These are phyloP conservation scores for Ustilago lituana DNA, from an alignment of 1,284 basidiomycete species.

Conservation along the genomic window DNA sequence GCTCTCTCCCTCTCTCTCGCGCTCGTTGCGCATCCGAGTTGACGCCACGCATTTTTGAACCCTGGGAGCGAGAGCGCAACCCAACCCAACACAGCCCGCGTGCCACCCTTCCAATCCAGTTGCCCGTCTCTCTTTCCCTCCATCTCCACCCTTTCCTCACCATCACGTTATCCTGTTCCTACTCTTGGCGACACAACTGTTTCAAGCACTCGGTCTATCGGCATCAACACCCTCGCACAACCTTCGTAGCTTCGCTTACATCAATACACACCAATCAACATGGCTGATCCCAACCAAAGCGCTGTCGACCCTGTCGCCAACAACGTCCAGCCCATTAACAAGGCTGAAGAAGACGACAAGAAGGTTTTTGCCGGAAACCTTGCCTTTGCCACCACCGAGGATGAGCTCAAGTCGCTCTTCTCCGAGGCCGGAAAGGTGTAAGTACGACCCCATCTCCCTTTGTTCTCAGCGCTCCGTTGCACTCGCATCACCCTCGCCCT, in stretches of 20 bases:
- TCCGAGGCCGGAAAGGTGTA: slow-evolving; percentile 60
- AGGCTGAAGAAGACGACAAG: slow-evolving; percentile 32
- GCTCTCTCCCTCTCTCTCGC: no score
- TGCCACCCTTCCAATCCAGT: no score
- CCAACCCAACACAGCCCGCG: no score
- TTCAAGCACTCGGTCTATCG: no score
- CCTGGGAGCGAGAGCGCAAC: no score
- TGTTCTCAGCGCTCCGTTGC: no score
- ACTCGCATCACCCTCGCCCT: neutral
- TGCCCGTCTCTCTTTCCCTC: no score
- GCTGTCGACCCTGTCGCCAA: slow-evolving; percentile 43
- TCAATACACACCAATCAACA: slow-evolving; percentile 1
- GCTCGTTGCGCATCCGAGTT: slow-evolving; percentile 1
- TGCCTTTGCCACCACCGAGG: slow-evolving; percentile 62
- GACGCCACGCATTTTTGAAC: slow-evolving; percentile 9
- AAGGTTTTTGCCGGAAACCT: slow-evolving; percentile 59
- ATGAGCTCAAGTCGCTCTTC: slow-evolving; percentile 58
- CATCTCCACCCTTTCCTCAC: neutral
- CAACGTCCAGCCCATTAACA: slow-evolving; percentile 35
- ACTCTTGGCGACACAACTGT: no score
- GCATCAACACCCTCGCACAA: no score
- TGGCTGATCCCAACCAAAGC: slow-evolving; percentile 51
- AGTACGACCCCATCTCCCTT: slow-evolving; percentile 19
- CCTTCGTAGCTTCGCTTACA: no score
- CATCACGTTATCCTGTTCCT: no score